phyloP scores from a whole-genome alignment of 2,329 filamentous ascomycete genomes.

The Diaporthe destruens region DNA sequence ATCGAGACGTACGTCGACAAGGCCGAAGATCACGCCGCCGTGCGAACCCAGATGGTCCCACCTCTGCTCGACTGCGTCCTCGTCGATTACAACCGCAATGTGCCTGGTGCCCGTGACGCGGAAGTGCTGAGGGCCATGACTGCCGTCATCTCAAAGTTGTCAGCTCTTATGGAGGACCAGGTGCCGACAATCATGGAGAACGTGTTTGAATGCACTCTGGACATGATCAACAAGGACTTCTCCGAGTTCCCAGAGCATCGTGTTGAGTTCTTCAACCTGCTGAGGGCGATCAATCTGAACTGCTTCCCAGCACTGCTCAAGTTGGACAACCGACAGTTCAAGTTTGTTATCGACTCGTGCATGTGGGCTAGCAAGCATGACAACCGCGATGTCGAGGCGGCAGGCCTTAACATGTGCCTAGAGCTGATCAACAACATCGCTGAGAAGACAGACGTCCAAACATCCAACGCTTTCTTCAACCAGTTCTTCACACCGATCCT shows the following conservation, averaged over 20 bases:
- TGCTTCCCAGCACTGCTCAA: slow-evolving; percentile 96
- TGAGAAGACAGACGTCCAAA: slow-evolving; percentile 86
- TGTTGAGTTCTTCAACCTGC: slow-evolving; percentile 98
- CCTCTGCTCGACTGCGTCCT: slow-evolving; percentile 93
- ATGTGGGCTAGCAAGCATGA: slow-evolving; percentile 99
- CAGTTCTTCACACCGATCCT: slow-evolving; percentile 96
- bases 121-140: slow-evolving; percentile 99
- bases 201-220: slow-evolving; percentile 96
- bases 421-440: slow-evolving; percentile 98
- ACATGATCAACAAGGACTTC: slow-evolving; percentile 99
- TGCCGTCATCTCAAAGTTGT: slow-evolving; percentile 94
- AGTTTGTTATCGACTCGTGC: slow-evolving; percentile 99
- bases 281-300: slow-evolving; percentile 95
- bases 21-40: slow-evolving; percentile 93
- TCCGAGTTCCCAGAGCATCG: slow-evolving; percentile 98
- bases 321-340: slow-evolving; percentile 96
- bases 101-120: slow-evolving; percentile 93
- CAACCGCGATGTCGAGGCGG: slow-evolving; percentile 96
- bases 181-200: slow-evolving; percentile 98
- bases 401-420: slow-evolving; percentile 96
- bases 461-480: slow-evolving; percentile 96
- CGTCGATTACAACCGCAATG: slow-evolving; percentile 96
- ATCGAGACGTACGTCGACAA: slow-evolving; percentile 99
- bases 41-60: slow-evolving; percentile 95
- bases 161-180: slow-evolving; percentile 97